These are phyloP conservation scores for Salix suchowensis DNA, from an alignment of 345 rosid genomes.

Conservation along the genomic window DNA sequence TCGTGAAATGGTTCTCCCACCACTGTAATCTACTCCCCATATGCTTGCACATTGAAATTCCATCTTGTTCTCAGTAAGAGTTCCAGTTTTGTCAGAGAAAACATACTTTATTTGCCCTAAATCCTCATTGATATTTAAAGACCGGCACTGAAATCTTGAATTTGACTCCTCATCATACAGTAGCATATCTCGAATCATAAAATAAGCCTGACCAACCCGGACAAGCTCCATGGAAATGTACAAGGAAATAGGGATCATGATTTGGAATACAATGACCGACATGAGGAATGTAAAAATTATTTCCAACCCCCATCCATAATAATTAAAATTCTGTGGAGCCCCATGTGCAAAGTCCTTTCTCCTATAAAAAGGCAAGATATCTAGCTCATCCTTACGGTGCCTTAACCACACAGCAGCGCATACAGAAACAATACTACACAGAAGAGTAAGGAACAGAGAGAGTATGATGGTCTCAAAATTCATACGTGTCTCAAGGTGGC, in stretches of 20 bases:
- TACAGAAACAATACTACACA: neutral
- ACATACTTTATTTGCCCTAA: neutral
- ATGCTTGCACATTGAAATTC: neutral
- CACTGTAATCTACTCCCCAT: neutral
- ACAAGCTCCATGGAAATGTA: neutral
- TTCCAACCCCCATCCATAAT: no score
- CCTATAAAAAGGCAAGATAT: no score
- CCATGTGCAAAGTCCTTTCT: neutral
- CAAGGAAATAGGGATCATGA: conserved; percentile 1
- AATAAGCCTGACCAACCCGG: neutral
- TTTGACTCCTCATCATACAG: neutral
- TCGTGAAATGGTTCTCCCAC: neutral
- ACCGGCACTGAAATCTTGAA: neutral
- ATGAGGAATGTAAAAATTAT: neutral
- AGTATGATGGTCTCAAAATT: neutral
- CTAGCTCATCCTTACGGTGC: no score
- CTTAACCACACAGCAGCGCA: neutral
- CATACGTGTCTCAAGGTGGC: neutral
- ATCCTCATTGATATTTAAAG: neutral
- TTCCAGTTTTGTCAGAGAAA: neutral
- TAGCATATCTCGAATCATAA: neutral
- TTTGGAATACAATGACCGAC: neutral
- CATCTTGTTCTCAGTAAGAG: neutral
- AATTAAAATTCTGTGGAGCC: neutral
- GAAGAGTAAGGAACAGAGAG: neutral